Conservation (phyloP, 805 yeast species). For the Phaffomyces antillensis region DNA sequence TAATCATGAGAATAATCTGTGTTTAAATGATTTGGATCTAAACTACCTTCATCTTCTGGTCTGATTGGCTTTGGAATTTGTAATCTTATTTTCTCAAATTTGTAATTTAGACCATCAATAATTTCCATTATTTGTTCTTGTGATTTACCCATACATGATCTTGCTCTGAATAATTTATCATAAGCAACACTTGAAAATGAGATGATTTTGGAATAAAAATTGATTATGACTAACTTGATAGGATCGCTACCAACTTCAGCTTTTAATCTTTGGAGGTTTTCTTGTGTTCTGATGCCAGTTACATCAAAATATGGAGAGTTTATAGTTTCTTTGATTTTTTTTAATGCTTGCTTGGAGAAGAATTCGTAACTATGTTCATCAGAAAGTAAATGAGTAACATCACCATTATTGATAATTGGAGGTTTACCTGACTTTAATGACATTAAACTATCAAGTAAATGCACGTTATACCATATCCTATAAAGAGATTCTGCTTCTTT, state of each 20-base stretch:
- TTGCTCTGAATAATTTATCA: conserved; percentile 14
- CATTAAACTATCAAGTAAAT: conserved; percentile 36
- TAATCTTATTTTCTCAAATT: conserved; percentile 10
- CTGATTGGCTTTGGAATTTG: conserved; percentile 9
- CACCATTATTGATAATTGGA: conserved; percentile 36
- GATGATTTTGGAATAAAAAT: conserved; percentile 6
- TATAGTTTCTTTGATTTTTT: conserved; percentile 1
- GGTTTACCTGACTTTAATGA: conserved; percentile 43
- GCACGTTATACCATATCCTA: conserved; percentile 44
- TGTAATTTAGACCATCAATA: conserved; percentile 13
- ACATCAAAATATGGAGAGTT: conserved; percentile 1
- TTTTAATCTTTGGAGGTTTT: background rate
- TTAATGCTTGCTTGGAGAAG: conserved; percentile 7
- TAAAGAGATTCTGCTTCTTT: conserved; percentile 33
- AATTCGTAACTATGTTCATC: conserved; percentile 7
- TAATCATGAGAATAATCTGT: conserved; percentile 2
- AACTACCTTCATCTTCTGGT: conserved; percentile 8
- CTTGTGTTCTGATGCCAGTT: background rate
- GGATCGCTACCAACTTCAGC: conserved; percentile 4
- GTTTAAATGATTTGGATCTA: background rate
- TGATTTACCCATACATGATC: conserved; percentile 11
- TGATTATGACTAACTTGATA: conserved; percentile 5
- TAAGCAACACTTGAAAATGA: conserved; percentile 14
- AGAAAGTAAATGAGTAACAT: conserved; percentile 19
- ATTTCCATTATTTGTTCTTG: conserved; percentile 12